Conservation (phyloP, 257 asterid genomes). For the Craterostigma plantagineum region DNA sequence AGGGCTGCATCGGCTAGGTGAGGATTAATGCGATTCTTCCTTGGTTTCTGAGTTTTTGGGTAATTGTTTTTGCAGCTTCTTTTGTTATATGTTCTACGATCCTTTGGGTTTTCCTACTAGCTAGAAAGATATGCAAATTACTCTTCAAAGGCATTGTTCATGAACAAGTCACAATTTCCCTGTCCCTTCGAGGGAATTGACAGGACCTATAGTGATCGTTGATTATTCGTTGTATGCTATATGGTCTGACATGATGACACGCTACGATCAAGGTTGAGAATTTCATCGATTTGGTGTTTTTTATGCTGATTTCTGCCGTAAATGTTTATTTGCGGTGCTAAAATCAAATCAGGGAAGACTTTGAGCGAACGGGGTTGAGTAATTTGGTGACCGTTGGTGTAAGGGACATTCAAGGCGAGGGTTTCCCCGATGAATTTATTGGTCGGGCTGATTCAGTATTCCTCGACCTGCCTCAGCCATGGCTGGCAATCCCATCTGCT, state of each 20-base stretch:
- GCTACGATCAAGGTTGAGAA: no score
- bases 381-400: slow-evolving; percentile 71
- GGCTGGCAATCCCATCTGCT: slow-evolving; percentile 93
- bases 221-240: no score
- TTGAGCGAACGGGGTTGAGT: slow-evolving; percentile 62
- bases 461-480: slow-evolving; percentile 94
- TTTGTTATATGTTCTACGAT: no score
- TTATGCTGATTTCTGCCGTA: not conserved
- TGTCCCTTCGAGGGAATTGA: no score
- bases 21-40: slow-evolving; percentile 10
- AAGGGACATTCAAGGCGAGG: slow-evolving; percentile 87
- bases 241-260: no score
- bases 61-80: not conserved
- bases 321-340: not conserved
- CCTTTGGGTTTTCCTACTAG: no score
- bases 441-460: slow-evolving; percentile 71
- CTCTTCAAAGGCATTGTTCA: not conserved
- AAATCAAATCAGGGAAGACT: slow-evolving; percentile 66
- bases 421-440: slow-evolving; percentile 66
- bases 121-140: no score
- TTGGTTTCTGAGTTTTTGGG: no score
- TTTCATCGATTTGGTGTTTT: not conserved
- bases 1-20: slow-evolving; percentile 92
- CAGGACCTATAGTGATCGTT: no score
- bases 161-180: not conserved